Base-by-base conservation (phyloP, 1,139 yeast species). In the Torulaspora pretoriensis region DNA sequence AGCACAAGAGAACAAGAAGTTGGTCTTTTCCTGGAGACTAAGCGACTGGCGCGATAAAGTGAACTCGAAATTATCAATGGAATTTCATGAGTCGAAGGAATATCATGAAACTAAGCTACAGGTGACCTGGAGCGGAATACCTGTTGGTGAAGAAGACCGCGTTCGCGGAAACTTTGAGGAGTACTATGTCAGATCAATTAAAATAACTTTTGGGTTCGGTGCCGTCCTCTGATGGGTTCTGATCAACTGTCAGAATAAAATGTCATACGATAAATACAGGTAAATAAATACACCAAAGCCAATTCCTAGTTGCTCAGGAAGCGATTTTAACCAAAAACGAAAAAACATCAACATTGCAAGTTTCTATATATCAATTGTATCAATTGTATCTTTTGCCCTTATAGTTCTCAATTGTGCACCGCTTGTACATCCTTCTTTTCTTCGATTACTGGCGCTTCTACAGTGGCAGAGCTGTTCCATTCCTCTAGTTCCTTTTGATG, bases 61-160 rank as follows among this genome's bases (percentile, higher is more conserved):
- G 64, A 83, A 63, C 63, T 95, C 97, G 2, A 73, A 72, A 17
- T 70, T 92, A 56, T 75, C 72, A 32, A 75, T 90, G 55, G 73
- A 70, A 35, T 76, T 94, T 51, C 78, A 77, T 45, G 67, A 64
- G 44, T 60, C 65, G 3, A 88, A 87, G 63, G 94, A 94, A 19
- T 74, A 79, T 13, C 78, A 84, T 35, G 97, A 90, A 59, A 92
- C 98, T 12, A 79, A 75, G 46, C 72, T 90, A 71, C 78, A 82
- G 48, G 92, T 89, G 29, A 73, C 75, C 47, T 87, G 92, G 78
- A 72, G 79, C 17, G 97, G 97, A n/a, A 83, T 92, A 40, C 98
- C 98, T 16, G 74, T 92, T 37, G 98, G 97, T n/a, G 94, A 94
- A 63, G 97, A 92, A 65, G 98, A 92, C 47, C 74, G 84, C 47